Percentiles rank a stretch among this genome's conserved stretches.
Evolutionary conservation across 2,329 filamentous ascomycete genomes (phyloP).

Genomic region (Rhynchosporium graminicola): DNA sequence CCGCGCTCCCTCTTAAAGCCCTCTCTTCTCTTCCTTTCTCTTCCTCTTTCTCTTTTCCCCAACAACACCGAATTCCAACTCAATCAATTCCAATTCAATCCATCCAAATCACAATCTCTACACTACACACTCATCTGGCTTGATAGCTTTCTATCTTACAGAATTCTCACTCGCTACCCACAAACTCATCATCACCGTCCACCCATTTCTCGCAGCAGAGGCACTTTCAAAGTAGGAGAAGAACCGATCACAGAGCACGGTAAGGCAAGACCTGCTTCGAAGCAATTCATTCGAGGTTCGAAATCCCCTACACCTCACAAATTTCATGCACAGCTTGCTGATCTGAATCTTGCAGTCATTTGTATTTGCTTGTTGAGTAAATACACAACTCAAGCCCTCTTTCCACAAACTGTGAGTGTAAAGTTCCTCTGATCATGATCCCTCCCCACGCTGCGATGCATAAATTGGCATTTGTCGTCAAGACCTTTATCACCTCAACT

Average conservation of each 20-base stretch:
- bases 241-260: neutral
- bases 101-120: slow-evolving; percentile 36
- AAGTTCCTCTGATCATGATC: slow-evolving; percentile 17
- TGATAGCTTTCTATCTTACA: slow-evolving; percentile 43
- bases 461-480: slow-evolving; percentile 7
- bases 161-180: slow-evolving; percentile 39
- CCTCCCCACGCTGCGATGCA: slow-evolving; percentile 3
- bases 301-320: slow-evolving; percentile 1
- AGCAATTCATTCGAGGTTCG: slow-evolving; percentile 29
- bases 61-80: slow-evolving; percentile 26
- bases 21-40: slow-evolving; percentile 4
- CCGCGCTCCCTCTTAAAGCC: slow-evolving; percentile 3
- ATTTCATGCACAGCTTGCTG: slow-evolving; percentile 19
- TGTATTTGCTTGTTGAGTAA: slow-evolving; percentile 27
- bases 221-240: slow-evolving; percentile 5
- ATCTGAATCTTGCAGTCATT: slow-evolving; percentile 20
- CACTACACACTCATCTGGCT: slow-evolving; percentile 39
- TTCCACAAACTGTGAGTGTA: slow-evolving; percentile 34
- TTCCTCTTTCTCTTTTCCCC: slow-evolving; percentile 15
- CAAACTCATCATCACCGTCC: slow-evolving; percentile 28
- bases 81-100: neutral
- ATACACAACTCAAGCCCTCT: slow-evolving; percentile 24
- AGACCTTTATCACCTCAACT: neutral
- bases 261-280: slow-evolving; percentile 13
- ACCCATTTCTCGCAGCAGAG: slow-evolving; percentile 25